phyloP scores from a whole-genome alignment of 202 grass and related monocot species.

The Zizania palustris region DNA sequence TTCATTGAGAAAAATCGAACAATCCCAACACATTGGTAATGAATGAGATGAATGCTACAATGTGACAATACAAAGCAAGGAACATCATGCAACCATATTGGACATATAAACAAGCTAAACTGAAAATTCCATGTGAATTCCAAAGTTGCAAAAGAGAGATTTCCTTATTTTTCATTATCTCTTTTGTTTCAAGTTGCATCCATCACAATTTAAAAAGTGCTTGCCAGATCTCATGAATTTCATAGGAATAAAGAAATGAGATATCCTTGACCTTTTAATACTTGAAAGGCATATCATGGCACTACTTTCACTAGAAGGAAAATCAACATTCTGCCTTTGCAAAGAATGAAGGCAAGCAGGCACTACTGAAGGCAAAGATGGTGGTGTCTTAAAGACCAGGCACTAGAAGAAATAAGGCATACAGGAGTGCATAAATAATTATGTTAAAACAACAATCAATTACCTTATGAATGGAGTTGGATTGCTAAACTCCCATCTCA shows the following conservation, averaged over 20 bases:
- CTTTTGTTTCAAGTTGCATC: background rate
- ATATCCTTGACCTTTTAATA: conserved; percentile 14
- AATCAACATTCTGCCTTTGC: conserved; percentile 5
- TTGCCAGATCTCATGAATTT: background rate
- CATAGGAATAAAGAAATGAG: background rate
- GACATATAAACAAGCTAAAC: background rate
- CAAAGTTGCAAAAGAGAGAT: background rate
- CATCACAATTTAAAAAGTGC: background rate
- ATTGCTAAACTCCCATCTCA: conserved; percentile 90
- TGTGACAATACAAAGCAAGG: background rate
- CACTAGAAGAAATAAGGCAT: conserved; percentile 8
- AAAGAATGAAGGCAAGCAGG: conserved; percentile 8
- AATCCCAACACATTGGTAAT: background rate
- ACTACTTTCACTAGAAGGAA: background rate
- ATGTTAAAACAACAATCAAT: background rate
- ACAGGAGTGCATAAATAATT: background rate
- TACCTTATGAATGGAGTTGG: conserved; percentile 98
- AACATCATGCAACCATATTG: background rate
- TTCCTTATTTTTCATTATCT: background rate
- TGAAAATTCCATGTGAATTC: background rate
- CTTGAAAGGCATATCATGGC: background rate
- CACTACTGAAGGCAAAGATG: conserved; percentile 1
- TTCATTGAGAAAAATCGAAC: background rate
- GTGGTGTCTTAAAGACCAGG: background rate
- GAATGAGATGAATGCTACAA: background rate